Base-by-base conservation (phyloP, 176 grass and related monocot species). In the Pontederia crassipes region DNA sequence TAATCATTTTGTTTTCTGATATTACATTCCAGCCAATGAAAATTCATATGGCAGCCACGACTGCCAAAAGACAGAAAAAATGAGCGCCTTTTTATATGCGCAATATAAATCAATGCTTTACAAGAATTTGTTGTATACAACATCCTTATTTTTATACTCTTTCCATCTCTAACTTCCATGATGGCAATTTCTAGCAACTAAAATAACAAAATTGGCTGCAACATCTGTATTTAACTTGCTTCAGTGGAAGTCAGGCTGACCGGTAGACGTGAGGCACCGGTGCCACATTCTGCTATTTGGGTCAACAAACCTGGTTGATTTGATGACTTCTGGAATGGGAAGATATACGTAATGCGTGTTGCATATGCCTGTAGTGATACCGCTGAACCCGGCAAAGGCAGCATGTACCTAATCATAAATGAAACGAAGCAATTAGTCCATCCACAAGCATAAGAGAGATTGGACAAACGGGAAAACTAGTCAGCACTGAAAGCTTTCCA, bases 281-380 rank as follows among this genome's bases (percentile, higher is more conserved):
- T 98, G 93, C 93, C 93, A 98, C 93, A 98, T 98, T 73, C 93
- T 69, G 74, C 93, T 98, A 53, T 98, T 86, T 46, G 84, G 84
- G 51, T 98, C 61, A 1, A 98, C 64, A 24, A 80, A 68, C 72
- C 82, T 87, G 1, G 84, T 77, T 45, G 93, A 72, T 54, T 45
- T 78, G 56, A 98, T 86, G 46, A 98, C 87, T 77, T 98, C 87
- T 0, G 77, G 75, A 69, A 98, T 89, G 0, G 93, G 93, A 11
- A 98, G 61, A 58, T 92, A 98, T 10, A 98, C 87, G 3, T 83
- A 88, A 67, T 98, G 93, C 0, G 82, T 92, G 71, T 98, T 98
- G 79, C 87, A 86, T 58, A 85, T 69, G 10, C 93, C 93, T 0
- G 87, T 89, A 45, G 93, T 92, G 60, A 98, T 98, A 65, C 93